Evolutionary conservation across 345 rosid species (phyloP).

Genomic region (Pugionium dolabratum): DNA sequence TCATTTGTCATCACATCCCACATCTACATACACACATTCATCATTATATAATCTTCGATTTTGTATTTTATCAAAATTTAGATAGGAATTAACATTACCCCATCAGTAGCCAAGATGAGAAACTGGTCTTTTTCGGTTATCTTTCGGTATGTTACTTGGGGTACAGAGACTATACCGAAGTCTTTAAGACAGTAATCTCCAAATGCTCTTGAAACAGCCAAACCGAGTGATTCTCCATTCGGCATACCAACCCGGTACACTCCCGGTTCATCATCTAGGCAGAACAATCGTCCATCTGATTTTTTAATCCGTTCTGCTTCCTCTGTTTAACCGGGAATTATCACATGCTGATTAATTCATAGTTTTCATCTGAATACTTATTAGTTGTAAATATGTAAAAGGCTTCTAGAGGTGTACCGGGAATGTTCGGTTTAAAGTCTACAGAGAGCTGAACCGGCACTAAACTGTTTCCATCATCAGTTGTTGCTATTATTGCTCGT

Average conservation of each 20-base stretch:
- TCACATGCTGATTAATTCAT: slow-evolving; percentile 6
- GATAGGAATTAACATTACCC: slow-evolving; percentile 43
- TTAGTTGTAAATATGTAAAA: background rate
- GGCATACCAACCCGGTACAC: slow-evolving; percentile 81
- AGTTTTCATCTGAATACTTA: background rate
- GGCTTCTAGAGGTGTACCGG: slow-evolving; percentile 44
- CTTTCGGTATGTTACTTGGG: slow-evolving; percentile 60
- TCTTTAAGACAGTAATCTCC: slow-evolving; percentile 89
- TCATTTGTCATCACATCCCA: slow-evolving; percentile 85
- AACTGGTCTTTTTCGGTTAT: slow-evolving; percentile 67
- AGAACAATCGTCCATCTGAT: slow-evolving; percentile 64
- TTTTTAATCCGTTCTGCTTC: slow-evolving; percentile 76
- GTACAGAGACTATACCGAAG: slow-evolving; percentile 76
- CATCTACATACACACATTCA: slow-evolving; percentile 45
- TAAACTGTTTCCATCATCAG: slow-evolving; percentile 54
- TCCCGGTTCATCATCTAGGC: slow-evolving; percentile 78
- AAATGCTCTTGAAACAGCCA: slow-evolving; percentile 79
- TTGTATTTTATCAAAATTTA: too few relatives aligned
- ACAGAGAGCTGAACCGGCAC: slow-evolving; percentile 76
- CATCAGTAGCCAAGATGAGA: slow-evolving; percentile 79
- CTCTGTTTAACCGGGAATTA: slow-evolving; percentile 49
- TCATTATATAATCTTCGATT: background rate
- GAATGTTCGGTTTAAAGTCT: slow-evolving; percentile 86
- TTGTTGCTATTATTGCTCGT: slow-evolving; percentile 74
- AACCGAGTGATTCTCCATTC: slow-evolving; percentile 57